Evolutionary conservation across 164 flowering plant genomes (phyloP).

Genomic region (Vitis cinerea): DNA sequence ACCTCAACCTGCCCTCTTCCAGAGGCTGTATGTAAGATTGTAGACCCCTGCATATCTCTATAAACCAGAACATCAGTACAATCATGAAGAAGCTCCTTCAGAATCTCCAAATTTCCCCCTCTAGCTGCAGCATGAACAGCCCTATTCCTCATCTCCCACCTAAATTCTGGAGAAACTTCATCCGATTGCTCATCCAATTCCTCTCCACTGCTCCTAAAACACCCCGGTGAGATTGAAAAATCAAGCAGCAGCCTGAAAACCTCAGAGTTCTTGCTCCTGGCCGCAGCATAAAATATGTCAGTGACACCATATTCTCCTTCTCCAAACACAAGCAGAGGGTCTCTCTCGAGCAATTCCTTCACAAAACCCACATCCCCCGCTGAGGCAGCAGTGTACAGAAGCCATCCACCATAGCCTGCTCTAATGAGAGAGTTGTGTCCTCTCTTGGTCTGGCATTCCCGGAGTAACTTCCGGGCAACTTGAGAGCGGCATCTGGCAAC

Average conservation of each 20-base stretch:
- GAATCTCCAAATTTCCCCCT: constrained; percentile 78
- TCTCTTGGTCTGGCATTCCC: constrained; percentile 42
- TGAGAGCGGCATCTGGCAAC: constrained; percentile 60
- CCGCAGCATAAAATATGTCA: constrained; percentile 80
- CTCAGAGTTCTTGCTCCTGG: constrained; percentile 72
- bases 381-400: constrained; percentile 93
- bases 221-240: constrained; percentile 30
- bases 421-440: constrained; percentile 57
- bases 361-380: constrained; percentile 81
- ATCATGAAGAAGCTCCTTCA: constrained; percentile 59
- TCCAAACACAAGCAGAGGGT: constrained; percentile 78
- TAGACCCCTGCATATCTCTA: constrained; percentile 73
- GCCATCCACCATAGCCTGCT: constrained; percentile 97
- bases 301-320: constrained; percentile 93
- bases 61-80: constrained; percentile 51
- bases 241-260: constrained; percentile 72
- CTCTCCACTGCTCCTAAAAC: constrained; percentile 21
- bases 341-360: constrained; percentile 50
- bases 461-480: constrained; percentile 63
- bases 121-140: constrained; percentile 88
- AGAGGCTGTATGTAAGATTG: constrained; percentile 78
- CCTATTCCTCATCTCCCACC: constrained; percentile 70
- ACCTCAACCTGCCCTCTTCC: constrained; percentile 95
- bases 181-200: constrained; percentile 23
- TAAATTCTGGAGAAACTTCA: constrained; percentile 35